Percentiles rank a stretch among this genome's conserved stretches.
phyloP scores from a whole-genome alignment of 2,329 filamentous ascomycete species.

The Phaeoacremonium minimum region DNA sequence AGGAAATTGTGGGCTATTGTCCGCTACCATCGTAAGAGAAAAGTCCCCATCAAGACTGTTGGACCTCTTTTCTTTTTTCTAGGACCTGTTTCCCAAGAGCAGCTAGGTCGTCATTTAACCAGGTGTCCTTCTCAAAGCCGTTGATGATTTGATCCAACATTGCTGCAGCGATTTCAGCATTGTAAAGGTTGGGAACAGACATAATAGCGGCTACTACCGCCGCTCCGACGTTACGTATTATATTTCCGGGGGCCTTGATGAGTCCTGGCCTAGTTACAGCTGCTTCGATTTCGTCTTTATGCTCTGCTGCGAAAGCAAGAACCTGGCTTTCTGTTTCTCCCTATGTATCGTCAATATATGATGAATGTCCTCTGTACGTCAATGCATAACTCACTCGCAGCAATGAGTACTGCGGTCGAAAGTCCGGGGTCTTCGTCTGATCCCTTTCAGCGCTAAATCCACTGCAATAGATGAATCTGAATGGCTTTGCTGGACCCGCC shows the following conservation, averaged over 20 bases:
- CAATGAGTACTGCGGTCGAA: background rate
- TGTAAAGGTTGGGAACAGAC: background rate
- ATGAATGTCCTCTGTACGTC: background rate
- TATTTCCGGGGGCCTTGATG: conserved; percentile 24
- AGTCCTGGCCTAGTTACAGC: conserved; percentile 37
- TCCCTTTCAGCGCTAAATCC: conserved; percentile 1
- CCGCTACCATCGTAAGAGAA: too few relatives aligned
- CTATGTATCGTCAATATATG: conserved; percentile 18
- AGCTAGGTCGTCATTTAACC: conserved; percentile 35
- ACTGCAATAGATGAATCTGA: conserved; percentile 20
- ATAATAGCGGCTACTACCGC: conserved; percentile 22
- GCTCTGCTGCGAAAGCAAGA: conserved; percentile 31
- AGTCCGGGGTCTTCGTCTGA: background rate
- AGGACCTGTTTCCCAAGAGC: conserved; percentile 22
- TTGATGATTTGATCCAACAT: conserved; percentile 37
- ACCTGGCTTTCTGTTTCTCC: conserved; percentile 40
- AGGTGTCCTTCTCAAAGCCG: conserved; percentile 41
- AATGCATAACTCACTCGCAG: conserved; percentile 5
- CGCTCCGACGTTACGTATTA: background rate
- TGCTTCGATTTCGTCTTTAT: conserved; percentile 29
- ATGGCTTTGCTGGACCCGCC: conserved; percentile 15
- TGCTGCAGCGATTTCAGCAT: conserved; percentile 25
- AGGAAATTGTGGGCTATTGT: too few relatives aligned
- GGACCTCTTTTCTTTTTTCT: too few relatives aligned
- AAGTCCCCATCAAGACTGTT: too few relatives aligned